Base-by-base conservation (phyloP, 2,329 filamentous ascomycete species). In the Aotearoamyces nothofagi region DNA sequence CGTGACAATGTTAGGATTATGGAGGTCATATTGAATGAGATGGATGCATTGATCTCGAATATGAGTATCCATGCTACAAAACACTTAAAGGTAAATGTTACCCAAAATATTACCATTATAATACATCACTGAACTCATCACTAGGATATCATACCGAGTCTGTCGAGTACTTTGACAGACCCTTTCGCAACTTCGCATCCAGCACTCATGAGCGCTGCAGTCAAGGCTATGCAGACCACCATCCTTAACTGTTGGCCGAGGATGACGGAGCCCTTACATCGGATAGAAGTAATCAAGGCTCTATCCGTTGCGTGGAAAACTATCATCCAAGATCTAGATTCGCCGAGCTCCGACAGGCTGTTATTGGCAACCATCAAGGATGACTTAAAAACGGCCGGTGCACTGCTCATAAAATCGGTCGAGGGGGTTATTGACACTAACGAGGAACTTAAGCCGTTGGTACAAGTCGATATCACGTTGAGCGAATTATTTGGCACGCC, bases 181-280 rank as follows among this genome's bases (percentile, higher is more conserved):
- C 73, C 80, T 0, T 81, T 90, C 44, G 63, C 65, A 1, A 54
- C 64, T 7, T 58, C 63, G 1, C 58, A 67, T 36, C 56, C 64
- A 1, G 53, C 58, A 0, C 54, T 75, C 2, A 52, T 84, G 2
- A 29, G 60, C 1, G 57, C 65, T 0, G 64, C 33, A 1, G 49
- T 63, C 3, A 47, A 56, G n/a, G 61, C 70, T 1, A 42, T 82
- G 13, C 62, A 70, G 29, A 53, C 56, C 1, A 53, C 78, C 9
- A 54, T 92, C 7, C 39, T 62, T 8, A 73, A 64, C 34, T 70
- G 69, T 33, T 84, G 82, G 73, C 77, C 79, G 8, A 61, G 82
- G 4, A 55, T 92, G 4, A 52, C 44, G 7, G 41, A 46, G 4
- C 46, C 57, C 28, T 53, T 56, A 16, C 74, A 80, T 56, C 57